Conservation (phyloP, 1,284 basidiomycete genomes). For the Rugiboletus extremiorientalis region DNA sequence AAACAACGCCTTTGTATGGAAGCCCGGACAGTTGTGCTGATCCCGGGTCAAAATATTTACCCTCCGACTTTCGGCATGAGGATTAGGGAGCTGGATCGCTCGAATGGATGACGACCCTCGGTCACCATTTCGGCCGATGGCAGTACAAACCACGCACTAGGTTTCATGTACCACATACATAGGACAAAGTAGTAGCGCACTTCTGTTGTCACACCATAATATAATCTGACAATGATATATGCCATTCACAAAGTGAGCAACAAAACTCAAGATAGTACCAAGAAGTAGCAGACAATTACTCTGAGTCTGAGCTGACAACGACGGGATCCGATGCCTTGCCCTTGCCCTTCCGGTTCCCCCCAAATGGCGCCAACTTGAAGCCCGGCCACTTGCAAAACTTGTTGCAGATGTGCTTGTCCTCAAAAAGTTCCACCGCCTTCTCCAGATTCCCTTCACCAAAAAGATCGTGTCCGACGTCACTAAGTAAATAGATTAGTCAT, state of each 20-base stretch:
- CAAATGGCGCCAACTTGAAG: neutral
- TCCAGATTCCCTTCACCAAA: constrained; percentile 6
- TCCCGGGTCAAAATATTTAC: too few relatives aligned
- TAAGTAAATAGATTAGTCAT: too few relatives aligned
- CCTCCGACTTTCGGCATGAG: too few relatives aligned
- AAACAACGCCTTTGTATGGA: too few relatives aligned
- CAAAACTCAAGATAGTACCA: neutral
- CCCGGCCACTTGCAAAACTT: constrained; percentile 5
- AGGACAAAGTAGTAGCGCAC: neutral
- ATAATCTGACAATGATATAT: neutral
- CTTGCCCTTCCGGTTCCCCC: neutral
- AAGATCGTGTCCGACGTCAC: neutral
- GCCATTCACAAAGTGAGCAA: neutral
- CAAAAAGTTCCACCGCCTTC: neutral
- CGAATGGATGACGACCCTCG: too few relatives aligned
- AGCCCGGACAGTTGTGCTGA: too few relatives aligned
- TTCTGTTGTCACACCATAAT: neutral
- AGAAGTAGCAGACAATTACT: neutral
- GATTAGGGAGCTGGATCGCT: too few relatives aligned
- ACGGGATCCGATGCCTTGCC: neutral
- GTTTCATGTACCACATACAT: neutral
- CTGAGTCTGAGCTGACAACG: neutral
- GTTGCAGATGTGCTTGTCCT: constrained; percentile 3
- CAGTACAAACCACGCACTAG: too few relatives aligned
- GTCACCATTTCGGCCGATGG: too few relatives aligned